These are phyloP conservation scores for Fusarium ramigenum DNA, from an alignment of 2,329 filamentous ascomycete genomes.

Conservation along the genomic window DNA sequence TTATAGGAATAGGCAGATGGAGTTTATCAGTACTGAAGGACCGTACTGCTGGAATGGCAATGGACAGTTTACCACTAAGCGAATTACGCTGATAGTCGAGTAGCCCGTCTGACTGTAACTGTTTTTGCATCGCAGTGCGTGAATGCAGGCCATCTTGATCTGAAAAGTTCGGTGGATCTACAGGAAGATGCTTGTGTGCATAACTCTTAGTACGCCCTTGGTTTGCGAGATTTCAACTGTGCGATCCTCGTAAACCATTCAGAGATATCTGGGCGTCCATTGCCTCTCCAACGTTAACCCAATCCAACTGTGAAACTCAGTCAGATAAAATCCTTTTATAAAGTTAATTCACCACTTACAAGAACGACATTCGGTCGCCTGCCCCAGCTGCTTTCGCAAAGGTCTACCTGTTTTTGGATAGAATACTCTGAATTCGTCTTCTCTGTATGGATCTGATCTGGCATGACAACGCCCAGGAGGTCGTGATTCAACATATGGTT, in stretches of 20 bases:
- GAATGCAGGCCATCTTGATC: background rate
- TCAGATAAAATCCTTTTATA: constrained; percentile 4
- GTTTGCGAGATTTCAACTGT: background rate
- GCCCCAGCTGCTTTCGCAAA: constrained; percentile 36
- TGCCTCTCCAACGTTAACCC: constrained; percentile 52
- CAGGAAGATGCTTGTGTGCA: background rate
- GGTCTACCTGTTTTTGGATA: constrained; percentile 40
- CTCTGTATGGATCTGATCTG: constrained; percentile 43
- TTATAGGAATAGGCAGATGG: background rate
- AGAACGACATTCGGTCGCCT: constrained; percentile 43
- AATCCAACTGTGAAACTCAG: constrained; percentile 51
- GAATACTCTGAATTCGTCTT: constrained; percentile 49
- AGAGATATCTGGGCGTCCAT: constrained; percentile 50
- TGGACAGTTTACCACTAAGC: constrained; percentile 31
- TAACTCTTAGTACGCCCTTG: background rate
- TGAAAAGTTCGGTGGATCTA: background rate
- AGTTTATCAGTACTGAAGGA: background rate
- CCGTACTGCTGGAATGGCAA: constrained; percentile 24
- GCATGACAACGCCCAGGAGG: constrained; percentile 45
- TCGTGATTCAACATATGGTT: constrained; percentile 45
- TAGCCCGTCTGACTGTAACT: background rate
- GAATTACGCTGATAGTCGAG: constrained; percentile 12
- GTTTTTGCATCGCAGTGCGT: background rate
- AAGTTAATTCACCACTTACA: constrained; percentile 31
- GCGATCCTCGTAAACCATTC: constrained; percentile 46